Conservation (phyloP, 2,329 filamentous ascomycete species). For the Calonectria pseudoturangicola region DNA sequence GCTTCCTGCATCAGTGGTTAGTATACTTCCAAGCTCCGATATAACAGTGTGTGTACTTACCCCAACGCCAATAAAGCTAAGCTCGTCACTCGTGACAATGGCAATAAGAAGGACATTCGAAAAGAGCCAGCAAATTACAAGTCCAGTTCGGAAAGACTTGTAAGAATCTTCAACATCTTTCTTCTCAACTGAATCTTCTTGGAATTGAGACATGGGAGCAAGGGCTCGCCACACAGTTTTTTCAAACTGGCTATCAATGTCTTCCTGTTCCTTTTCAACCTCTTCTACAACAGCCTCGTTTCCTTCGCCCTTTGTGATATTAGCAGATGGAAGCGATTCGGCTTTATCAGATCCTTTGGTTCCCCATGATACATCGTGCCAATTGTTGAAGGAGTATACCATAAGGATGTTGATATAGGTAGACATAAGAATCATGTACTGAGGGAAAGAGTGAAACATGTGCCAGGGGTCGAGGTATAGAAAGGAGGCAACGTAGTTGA, state of each 20-base stretch:
- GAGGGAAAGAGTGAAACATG: conserved; percentile 31
- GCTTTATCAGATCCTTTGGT: conserved; percentile 31
- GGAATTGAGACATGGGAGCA: neutral
- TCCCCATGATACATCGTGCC: conserved; percentile 31
- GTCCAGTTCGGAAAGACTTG: conserved; percentile 26
- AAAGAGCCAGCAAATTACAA: conserved; percentile 28
- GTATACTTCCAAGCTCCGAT: neutral
- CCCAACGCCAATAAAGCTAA: neutral
- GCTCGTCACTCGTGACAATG: conserved; percentile 23
- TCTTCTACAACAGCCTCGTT: conserved; percentile 31
- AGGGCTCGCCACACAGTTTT: conserved; percentile 30
- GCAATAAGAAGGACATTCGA: conserved; percentile 19
- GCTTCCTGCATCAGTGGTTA: conserved; percentile 12
- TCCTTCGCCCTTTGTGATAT: conserved; percentile 16
- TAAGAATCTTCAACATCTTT: conserved; percentile 30
- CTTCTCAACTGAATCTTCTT: conserved; percentile 9
- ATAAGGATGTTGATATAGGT: conserved; percentile 35
- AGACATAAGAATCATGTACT: conserved; percentile 29
- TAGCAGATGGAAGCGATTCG: conserved; percentile 22
- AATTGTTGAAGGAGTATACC: conserved; percentile 34
- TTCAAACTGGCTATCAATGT: conserved; percentile 34
- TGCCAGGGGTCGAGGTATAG: conserved; percentile 35
- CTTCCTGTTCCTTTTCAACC: conserved; percentile 26
- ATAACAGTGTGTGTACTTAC: neutral
- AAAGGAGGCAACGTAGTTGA: conserved; percentile 28